Evolutionary conservation across 2,329 filamentous ascomycete species (phyloP).

Genomic region (Simplicillium aogashimaense): DNA sequence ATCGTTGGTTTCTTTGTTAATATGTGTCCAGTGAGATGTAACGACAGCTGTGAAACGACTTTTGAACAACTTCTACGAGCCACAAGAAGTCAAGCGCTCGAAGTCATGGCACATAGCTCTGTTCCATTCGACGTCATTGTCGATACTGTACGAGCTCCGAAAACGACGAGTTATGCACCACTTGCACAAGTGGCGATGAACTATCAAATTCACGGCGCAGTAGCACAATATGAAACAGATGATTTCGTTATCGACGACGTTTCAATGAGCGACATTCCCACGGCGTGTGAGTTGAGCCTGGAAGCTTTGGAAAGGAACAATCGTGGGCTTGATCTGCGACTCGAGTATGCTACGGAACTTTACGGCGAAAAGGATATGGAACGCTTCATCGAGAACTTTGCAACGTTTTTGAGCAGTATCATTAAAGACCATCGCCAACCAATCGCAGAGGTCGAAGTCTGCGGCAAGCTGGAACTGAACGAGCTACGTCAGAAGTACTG

Average conservation of each 20-base stretch:
- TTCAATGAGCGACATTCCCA: slow-evolving; percentile 14
- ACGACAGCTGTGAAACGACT: slow-evolving; percentile 12
- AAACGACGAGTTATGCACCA: slow-evolving; percentile 13
- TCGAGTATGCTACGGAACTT: slow-evolving; percentile 13
- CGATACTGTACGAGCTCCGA: slow-evolving; percentile 12
- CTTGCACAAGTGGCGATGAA: slow-evolving; percentile 15
- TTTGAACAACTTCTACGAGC: slow-evolving; percentile 14
- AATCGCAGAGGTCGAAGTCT: slow-evolving; percentile 13
- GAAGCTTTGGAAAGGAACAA: slow-evolving; percentile 14
- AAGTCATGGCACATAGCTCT: slow-evolving; percentile 12
- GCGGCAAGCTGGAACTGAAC: slow-evolving; percentile 12
- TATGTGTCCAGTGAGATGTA: slow-evolving; percentile 13
- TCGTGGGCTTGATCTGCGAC: slow-evolving; percentile 12
- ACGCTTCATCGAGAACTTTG: slow-evolving; percentile 16
- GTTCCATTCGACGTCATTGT: slow-evolving; percentile 15
- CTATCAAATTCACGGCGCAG: slow-evolving; percentile 15
- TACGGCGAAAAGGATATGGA: slow-evolving; percentile 13
- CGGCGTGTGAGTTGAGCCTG: slow-evolving; percentile 13
- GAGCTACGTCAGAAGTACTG: slow-evolving; percentile 11
- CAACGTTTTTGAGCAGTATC: slow-evolving; percentile 14
- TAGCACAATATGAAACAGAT: slow-evolving; percentile 10
- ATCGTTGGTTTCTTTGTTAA: slow-evolving; percentile 16
- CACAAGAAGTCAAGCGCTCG: slow-evolving; percentile 12
- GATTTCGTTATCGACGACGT: slow-evolving; percentile 13
- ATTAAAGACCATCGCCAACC: slow-evolving; percentile 16